Evolutionary conservation across 345 rosid genomes (phyloP).

Genomic region (Lepidium aucheri): DNA sequence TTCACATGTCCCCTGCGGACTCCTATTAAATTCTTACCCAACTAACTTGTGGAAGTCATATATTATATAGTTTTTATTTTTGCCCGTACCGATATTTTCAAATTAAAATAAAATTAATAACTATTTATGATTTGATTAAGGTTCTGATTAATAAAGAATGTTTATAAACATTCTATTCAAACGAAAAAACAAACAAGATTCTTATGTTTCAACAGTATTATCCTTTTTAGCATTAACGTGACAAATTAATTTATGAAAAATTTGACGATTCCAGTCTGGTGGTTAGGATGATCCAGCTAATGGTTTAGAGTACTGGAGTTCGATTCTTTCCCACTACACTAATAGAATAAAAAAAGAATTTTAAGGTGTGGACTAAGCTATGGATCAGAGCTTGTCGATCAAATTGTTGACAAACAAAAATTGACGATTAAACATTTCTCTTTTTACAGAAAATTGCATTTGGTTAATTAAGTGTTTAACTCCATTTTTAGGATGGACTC

Average conservation of each 20-base stretch:
- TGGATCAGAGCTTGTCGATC: no score
- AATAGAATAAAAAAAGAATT: no score
- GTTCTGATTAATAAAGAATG: conserved; percentile 12
- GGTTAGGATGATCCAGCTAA: no score
- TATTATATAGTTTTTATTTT: conserved; percentile 10
- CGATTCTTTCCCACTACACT: no score
- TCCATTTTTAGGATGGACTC: no score
- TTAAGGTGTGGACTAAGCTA: no score
- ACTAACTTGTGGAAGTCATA: conserved; percentile 20
- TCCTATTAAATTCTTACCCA: conserved; percentile 16
- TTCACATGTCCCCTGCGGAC: conserved; percentile 21
- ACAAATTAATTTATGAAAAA: background rate
- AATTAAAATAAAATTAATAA: background rate
- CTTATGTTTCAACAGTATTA: background rate
- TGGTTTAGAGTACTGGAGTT: no score
- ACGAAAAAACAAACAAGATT: background rate
- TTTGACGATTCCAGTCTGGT: no score
- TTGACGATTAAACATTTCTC: no score
- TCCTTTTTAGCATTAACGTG: background rate
- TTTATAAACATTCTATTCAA: conserved; percentile 19
- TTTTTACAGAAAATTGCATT: no score
- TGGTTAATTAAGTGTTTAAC: no score
- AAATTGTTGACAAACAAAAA: no score
- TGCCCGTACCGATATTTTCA: background rate
- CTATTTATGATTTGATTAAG: background rate